Evolutionary conservation across 164 flowering plant genomes (phyloP), one percentile per base, ranked within the genome.

Genomic region (Tetracentron sinense): DNA sequence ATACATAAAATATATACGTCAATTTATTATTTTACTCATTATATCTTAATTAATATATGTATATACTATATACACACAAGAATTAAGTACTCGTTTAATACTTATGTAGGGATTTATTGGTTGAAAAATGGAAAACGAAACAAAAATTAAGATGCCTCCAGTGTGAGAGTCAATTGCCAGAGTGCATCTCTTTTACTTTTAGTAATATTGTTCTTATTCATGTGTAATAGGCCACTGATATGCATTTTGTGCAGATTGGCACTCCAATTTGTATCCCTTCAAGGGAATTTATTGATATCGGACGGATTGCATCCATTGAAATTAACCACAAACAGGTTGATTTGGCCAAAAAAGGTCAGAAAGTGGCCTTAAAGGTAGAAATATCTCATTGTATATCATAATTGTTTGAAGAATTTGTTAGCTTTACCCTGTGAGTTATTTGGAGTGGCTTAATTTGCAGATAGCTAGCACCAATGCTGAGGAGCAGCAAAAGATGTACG

Each of bases 311-410:
- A 11, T 94, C 99, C 7, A 86, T 94, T 68, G 96, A 91, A 68
- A 81, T 76, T n/a, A 94, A 91, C 73, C 87, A 91, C 59, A 89
- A 84, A 60, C 85, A 95, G 25, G 89, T 94, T 68, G 95, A 94
- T 69, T 19, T 30, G 48, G 99, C 97, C 26, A 94, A 85, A 82
- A 94, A 94, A 74, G 97, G 97, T 56, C 87, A 80, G 67, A 83
- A 80, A 74, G 96, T 91, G 23, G 97, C 99, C 61, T 83, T 94
- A 56, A 91, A 94, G 99, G 97, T 94, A 85, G n/a, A n/a, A n/a
- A n/a, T 33, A 23, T 20, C 19, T 4, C 38, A 51, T 23, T 7
- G 29, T 30, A 27, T 5, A 0, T 30, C n/a, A 23, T 4, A 54
- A n/a, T 8, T 38, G 19, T 61, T 28, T 27, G 7, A 23, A 23